phyloP scores from a whole-genome alignment of 83 land plant genomes.

The Diphasiastrum complanatum region DNA sequence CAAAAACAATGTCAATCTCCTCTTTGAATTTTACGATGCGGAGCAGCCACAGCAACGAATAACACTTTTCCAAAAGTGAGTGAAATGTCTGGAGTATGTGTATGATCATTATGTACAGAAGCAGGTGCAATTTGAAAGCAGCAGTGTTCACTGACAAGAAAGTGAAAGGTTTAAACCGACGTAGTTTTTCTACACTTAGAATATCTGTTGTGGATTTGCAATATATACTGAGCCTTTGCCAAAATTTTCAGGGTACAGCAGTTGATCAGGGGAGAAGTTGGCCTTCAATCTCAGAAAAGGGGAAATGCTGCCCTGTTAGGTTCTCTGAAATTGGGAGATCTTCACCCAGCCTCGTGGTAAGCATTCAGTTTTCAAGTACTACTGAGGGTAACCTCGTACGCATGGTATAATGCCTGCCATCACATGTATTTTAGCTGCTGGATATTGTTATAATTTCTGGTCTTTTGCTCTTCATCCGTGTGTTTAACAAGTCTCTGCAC shows the following conservation, averaged over 20 bases:
- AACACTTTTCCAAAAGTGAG: slow-evolving; percentile 27
- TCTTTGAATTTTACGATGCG: slow-evolving; percentile 28
- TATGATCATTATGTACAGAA: too few species aligned
- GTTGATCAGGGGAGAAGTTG: slow-evolving; percentile 4
- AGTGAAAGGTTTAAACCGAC: too few species aligned
- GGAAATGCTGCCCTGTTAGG: slow-evolving; percentile 16
- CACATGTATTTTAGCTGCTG: too few species aligned
- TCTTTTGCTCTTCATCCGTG: too few species aligned
- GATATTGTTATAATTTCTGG: too few species aligned
- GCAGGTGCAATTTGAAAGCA: too few species aligned
- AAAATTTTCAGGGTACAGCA: slow-evolving; percentile 18
- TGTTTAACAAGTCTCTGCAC: too few species aligned
- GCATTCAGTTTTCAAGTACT: too few species aligned
- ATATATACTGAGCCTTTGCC: neutral
- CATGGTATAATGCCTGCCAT: too few species aligned
- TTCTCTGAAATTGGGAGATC: neutral
- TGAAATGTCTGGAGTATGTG: neutral
- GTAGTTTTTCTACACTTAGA: slow-evolving; percentile 3
- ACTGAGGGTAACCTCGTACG: too few species aligned
- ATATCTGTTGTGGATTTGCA: neutral
- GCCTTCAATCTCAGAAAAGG: neutral
- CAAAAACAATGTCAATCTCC: slow-evolving; percentile 7
- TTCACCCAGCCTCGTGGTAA: slow-evolving; percentile 34
- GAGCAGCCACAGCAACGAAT: slow-evolving; percentile 18
- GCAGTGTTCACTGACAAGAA: too few species aligned